Conservation (phyloP, 805 yeast species). For the Candida chilensis region DNA sequence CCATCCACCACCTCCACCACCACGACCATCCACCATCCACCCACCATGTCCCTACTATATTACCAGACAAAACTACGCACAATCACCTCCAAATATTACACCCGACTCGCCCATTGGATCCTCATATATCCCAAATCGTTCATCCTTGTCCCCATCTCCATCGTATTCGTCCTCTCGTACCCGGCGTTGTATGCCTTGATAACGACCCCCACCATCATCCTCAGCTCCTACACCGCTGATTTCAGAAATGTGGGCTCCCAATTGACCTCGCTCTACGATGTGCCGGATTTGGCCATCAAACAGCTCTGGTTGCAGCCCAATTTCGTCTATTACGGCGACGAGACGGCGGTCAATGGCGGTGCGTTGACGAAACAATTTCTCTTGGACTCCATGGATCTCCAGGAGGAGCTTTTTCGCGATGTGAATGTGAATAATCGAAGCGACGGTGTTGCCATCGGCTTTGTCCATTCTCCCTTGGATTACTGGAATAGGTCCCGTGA, state of each 20-base stretch:
- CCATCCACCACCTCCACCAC: no score
- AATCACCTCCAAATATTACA: constrained; percentile 12
- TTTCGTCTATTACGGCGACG: constrained; percentile 11
- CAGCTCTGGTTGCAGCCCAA: constrained; percentile 22
- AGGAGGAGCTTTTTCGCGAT: constrained; percentile 12
- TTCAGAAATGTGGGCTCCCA: constrained; percentile 6
- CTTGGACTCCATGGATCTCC: constrained; percentile 20
- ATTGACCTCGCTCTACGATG: constrained; percentile 2
- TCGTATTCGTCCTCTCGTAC: constrained; percentile 37
- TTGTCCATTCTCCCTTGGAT: constrained; percentile 28
- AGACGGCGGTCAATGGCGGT: constrained; percentile 7
- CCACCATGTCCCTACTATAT: no score
- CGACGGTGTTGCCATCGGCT: constrained; percentile 4
- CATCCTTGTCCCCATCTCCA: constrained; percentile 39
- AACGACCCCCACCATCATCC: constrained; percentile 10
- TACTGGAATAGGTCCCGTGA: constrained; percentile 28
- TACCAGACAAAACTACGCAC: no score
- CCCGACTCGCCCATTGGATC: constrained; percentile 12
- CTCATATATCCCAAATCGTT: constrained; percentile 25
- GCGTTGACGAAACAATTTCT: constrained; percentile 26
- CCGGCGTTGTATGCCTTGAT: constrained; percentile 32
- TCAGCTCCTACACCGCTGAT: constrained; percentile 5
- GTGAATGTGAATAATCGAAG: neutral
- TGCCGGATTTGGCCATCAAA: constrained; percentile 13
- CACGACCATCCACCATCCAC: no score